Conservation (phyloP, 1,284 basidiomycete genomes). For the Schizopora paradoxa region DNA sequence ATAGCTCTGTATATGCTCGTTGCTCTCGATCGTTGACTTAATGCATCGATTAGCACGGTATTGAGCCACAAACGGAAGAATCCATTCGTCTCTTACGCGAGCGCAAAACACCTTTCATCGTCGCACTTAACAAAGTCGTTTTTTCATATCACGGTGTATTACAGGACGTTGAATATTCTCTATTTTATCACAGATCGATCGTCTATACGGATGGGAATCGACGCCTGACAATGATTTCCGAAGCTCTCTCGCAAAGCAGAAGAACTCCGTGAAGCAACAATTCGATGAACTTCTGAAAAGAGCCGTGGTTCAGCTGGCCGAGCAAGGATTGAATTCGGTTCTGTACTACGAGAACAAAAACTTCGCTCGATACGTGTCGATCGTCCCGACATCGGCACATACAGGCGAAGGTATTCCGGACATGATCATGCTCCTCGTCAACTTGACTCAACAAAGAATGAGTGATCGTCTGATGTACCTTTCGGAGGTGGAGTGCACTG, state of each 20-base stretch:
- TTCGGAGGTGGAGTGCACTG: constrained; percentile 97
- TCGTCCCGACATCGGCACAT: constrained; percentile 96
- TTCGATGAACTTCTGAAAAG: constrained; percentile 88
- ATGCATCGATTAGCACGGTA: constrained; percentile 80
- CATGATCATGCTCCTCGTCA: constrained; percentile 98
- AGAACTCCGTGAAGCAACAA: constrained; percentile 78
- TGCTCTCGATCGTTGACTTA: constrained; percentile 16
- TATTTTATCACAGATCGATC: constrained; percentile 70
- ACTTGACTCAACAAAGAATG: constrained; percentile 98
- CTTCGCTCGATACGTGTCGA: constrained; percentile 89
- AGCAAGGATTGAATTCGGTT: constrained; percentile 94
- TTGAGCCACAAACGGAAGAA: constrained; percentile 97
- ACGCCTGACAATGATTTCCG: constrained; percentile 91
- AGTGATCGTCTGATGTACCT: constrained; percentile 97
- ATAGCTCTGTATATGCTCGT: not conserved
- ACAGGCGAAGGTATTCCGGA: constrained; percentile 99
- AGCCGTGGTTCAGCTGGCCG: constrained; percentile 90
- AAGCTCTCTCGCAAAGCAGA: constrained; percentile 87
- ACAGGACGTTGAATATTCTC: not conserved
- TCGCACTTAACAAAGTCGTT: constrained; percentile 91
- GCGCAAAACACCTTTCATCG: constrained; percentile 98
- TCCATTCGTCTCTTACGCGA: constrained; percentile 90
- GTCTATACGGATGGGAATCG: constrained; percentile 93
- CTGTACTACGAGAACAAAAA: constrained; percentile 99
- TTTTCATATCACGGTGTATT: not conserved